These are phyloP conservation scores for Antrodiella citrinella DNA, from an alignment of 768 basidiomycete genomes.

Conservation along the genomic window DNA sequence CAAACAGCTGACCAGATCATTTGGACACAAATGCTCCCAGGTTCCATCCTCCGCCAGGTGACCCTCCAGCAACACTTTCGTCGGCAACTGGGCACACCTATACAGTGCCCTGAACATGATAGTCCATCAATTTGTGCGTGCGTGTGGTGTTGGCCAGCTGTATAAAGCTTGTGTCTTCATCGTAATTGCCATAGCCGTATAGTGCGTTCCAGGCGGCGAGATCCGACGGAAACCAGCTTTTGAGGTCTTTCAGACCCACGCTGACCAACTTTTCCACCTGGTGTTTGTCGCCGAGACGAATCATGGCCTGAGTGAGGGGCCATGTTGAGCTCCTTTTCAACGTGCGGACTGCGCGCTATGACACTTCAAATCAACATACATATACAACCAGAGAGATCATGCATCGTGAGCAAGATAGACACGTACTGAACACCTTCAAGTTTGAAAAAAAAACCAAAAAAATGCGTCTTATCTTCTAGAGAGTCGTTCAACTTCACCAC, in stretches of 20 bases:
- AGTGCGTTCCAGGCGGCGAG: not conserved
- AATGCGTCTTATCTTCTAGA: not conserved
- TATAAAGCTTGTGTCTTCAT: not conserved
- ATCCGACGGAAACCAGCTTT: not conserved
- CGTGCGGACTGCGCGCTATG: not conserved
- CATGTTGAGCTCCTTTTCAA: not conserved
- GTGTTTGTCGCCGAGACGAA: not conserved
- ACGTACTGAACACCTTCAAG: not conserved
- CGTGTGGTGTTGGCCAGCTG: not conserved
- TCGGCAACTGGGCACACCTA: not conserved
- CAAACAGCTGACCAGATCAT: not conserved
- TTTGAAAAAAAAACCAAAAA: not conserved
- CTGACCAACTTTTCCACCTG: not conserved
- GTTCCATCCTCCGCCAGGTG: not conserved
- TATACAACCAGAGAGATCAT: not conserved
- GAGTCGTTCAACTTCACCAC: conserved; percentile 9
- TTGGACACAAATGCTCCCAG: not conserved
- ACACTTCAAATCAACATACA: not conserved
- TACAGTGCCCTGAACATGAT: not conserved
- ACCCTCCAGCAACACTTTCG: not conserved
- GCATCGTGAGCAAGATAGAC: no score
- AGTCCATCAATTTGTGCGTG: not conserved
- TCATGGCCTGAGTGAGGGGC: not conserved
- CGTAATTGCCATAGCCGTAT: not conserved
- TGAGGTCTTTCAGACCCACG: not conserved